phyloP scores from a whole-genome alignment of 768 basidiomycete genomes.

The Tulasnella sp. region DNA sequence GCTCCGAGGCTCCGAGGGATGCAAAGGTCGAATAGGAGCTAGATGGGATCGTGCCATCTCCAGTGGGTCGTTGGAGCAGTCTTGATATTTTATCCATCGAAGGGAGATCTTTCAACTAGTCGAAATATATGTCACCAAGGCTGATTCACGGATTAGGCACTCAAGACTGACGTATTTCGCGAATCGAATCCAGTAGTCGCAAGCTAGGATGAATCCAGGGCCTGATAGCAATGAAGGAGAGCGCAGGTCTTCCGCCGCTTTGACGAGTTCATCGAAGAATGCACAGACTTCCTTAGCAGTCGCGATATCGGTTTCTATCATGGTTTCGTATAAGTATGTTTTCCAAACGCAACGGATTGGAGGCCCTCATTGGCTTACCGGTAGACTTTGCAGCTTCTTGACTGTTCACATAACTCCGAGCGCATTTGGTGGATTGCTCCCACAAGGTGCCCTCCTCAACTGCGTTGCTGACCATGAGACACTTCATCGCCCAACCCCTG shows the following conservation, averaged over 20 bases:
- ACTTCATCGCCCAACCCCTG: conserved; percentile 16
- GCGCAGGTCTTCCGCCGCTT: background rate
- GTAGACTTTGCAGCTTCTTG: background rate
- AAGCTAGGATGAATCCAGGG: conserved; percentile 47
- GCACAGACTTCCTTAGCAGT: conserved; percentile 32
- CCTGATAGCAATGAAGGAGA: conserved; percentile 35
- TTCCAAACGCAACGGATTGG: conserved; percentile 26
- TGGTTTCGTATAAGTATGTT: conserved; percentile 35
- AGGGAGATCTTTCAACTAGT: conserved; percentile 14
- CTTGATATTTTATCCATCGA: conserved; percentile 12
- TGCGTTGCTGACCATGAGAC: conserved; percentile 7
- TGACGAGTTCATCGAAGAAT: conserved; percentile 38
- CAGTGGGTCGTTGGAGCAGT: background rate
- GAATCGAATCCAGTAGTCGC: conserved; percentile 62
- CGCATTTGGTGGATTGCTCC: conserved; percentile 14
- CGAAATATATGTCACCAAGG: conserved; percentile 35
- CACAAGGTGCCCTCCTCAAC: conserved; percentile 13
- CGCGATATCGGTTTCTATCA: conserved; percentile 31
- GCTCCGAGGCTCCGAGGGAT: too few relatives aligned
- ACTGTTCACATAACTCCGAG: conserved; percentile 6
- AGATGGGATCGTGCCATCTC: too few relatives aligned
- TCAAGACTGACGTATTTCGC: conserved; percentile 50
- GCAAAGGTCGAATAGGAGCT: too few relatives aligned
- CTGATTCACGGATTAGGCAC: conserved; percentile 32
- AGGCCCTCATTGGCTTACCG: background rate